These are phyloP conservation scores for Backusella psychrophila DNA, from an alignment of 192 early-diverging fungal species.

Conservation along the genomic window DNA sequence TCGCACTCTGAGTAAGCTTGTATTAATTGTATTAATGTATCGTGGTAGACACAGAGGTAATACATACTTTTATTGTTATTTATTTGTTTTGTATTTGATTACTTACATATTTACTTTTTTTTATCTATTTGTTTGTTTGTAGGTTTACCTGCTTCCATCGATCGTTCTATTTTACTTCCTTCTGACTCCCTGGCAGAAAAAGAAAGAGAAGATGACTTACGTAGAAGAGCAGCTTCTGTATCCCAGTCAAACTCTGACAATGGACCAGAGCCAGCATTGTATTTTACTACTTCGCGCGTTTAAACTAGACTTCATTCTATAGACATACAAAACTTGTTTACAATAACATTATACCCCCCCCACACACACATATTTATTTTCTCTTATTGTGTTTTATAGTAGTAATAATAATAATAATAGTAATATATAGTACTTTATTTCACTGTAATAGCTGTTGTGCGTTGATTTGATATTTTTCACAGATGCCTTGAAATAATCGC, in stretches of 20 bases:
- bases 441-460: slow-evolving; percentile 2
- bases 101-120: neutral
- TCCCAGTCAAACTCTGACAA: neutral
- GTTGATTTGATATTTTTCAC: slow-evolving; percentile 16
- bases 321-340: neutral
- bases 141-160: slow-evolving; percentile 36
- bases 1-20: slow-evolving; percentile 25
- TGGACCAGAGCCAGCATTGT: neutral
- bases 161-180: slow-evolving; percentile 34
- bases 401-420: neutral
- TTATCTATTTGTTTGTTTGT: neutral
- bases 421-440: neutral
- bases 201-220: slow-evolving; percentile 22
- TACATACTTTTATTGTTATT: neutral
- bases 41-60: slow-evolving; percentile 36
- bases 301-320: neutral
- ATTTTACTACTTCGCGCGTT: neutral
- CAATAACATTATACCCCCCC: neutral
- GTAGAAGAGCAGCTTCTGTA: slow-evolving; percentile 8
- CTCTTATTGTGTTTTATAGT: neutral
- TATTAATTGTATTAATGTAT: slow-evolving; percentile 31
- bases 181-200: slow-evolving; percentile 26
- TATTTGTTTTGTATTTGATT: neutral
- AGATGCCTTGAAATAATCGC: slow-evolving; percentile 27
- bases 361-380: neutral